Conservation (phyloP, 495 filamentous ascomycete species). For the Neurospora sp. region DNA sequence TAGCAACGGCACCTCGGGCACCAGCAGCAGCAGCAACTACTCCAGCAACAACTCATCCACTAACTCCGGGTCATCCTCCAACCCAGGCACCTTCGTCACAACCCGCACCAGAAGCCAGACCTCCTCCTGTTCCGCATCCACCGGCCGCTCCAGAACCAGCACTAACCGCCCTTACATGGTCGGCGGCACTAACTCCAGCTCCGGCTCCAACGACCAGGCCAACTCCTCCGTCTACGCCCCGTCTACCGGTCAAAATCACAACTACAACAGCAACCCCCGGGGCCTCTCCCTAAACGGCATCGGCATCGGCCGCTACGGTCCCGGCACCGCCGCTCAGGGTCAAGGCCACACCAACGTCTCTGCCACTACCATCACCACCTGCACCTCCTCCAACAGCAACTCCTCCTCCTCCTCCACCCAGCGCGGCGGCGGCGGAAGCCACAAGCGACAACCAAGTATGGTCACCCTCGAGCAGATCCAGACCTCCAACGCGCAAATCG, state of each 20-base stretch:
- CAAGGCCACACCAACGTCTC: background rate
- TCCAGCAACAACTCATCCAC: background rate
- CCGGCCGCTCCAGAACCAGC: background rate
- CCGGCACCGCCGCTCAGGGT: background rate
- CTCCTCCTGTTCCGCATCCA: background rate
- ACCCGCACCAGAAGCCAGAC: background rate
- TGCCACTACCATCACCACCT: background rate
- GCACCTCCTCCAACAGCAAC: background rate
- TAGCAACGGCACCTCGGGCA: background rate
- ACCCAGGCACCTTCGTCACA: background rate
- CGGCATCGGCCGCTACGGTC: background rate
- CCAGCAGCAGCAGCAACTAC: background rate
- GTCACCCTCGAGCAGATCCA: conserved; percentile 25
- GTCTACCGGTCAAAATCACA: background rate
- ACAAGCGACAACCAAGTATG: conserved; percentile 21
- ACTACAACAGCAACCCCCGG: background rate
- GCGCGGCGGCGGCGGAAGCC: conserved; percentile 10
- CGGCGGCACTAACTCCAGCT: background rate
- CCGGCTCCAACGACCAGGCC: background rate
- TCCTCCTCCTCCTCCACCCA: conserved; percentile 8
- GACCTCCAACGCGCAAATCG: conserved; percentile 30
- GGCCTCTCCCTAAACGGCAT: background rate
- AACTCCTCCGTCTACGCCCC: background rate
- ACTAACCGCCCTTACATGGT: background rate
- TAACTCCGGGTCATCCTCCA: background rate